phyloP scores from a whole-genome alignment of 176 grass and related monocot genomes.

The Chloris gayana region DNA sequence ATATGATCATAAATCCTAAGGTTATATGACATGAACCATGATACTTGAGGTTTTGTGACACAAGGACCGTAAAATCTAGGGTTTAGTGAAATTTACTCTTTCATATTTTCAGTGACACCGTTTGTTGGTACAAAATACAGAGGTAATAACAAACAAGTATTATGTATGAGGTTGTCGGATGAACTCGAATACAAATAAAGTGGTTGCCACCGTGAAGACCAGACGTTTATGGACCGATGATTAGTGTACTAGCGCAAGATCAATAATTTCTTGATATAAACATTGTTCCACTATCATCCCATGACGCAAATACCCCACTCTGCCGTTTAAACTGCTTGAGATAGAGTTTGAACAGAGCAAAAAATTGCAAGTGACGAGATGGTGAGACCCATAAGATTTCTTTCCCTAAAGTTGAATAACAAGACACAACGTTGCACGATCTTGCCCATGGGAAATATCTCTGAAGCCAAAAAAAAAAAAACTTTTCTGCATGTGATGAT shows the following conservation, averaged over 20 bases:
- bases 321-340: neutral
- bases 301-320: slow-evolving; percentile 2
- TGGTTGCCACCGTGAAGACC: no score
- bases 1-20: no score
- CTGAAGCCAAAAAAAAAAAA: neutral
- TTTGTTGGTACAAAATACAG: no score
- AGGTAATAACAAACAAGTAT: no score
- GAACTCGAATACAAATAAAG: no score
- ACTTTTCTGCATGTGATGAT: neutral
- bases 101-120: no score
- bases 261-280: neutral
- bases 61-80: no score
- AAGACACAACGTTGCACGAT: slow-evolving; percentile 28
- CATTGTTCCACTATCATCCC: slow-evolving; percentile 26
- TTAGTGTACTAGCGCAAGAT: neutral
- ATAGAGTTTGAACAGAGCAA: neutral
- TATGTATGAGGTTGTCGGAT: no score
- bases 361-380: slow-evolving; percentile 1
- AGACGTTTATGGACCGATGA: neutral
- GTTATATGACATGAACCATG: no score
- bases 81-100: no score
- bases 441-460: slow-evolving; percentile 12
- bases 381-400: neutral
- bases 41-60: no score
- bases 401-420: neutral